Evolutionary conservation across 1,284 basidiomycete species (phyloP).

Genomic region (Laetiporus sulphureus): DNA sequence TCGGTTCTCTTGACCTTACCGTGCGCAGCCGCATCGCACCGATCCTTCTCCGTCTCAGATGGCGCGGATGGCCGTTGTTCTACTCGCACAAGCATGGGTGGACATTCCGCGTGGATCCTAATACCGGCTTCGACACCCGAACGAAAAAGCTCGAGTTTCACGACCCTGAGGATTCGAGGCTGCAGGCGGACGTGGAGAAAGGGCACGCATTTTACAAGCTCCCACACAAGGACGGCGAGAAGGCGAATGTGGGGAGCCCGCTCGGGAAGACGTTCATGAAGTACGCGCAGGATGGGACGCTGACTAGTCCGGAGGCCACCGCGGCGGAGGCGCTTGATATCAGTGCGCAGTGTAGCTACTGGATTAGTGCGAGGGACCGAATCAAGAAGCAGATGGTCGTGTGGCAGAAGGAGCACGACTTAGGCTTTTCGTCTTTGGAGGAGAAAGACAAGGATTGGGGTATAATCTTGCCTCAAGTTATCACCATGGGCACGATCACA

Average conservation of each 20-base stretch:
- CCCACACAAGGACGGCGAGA: constrained; percentile 93
- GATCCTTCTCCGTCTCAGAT: constrained; percentile 81
- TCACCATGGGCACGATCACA: constrained; percentile 98
- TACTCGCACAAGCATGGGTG: constrained; percentile 89
- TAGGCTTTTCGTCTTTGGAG: constrained; percentile 14
- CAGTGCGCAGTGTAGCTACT: constrained; percentile 96
- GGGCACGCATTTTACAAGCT: constrained; percentile 81
- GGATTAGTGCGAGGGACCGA: constrained; percentile 92
- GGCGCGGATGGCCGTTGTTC: constrained; percentile 84
- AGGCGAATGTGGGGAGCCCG: constrained; percentile 90
- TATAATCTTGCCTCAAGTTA: constrained; percentile 92
- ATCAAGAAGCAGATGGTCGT: constrained; percentile 93
- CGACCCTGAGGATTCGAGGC: constrained; percentile 50
- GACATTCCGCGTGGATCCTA: constrained; percentile 72
- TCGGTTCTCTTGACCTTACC: constrained; percentile 80
- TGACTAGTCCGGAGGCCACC: constrained; percentile 73
- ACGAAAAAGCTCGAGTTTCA: constrained; percentile 46
- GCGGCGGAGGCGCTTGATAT: constrained; percentile 85
- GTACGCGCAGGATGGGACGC: constrained; percentile 79
- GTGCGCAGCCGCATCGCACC: constrained; percentile 82
- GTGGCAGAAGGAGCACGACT: constrained; percentile 61
- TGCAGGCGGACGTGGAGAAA: constrained; percentile 37
- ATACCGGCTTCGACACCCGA: constrained; percentile 31
- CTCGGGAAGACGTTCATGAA: constrained; percentile 88
- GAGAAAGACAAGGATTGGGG: constrained; percentile 51